phyloP scores from a whole-genome alignment of 257 asterid species.

The Jasminum sambac region DNA sequence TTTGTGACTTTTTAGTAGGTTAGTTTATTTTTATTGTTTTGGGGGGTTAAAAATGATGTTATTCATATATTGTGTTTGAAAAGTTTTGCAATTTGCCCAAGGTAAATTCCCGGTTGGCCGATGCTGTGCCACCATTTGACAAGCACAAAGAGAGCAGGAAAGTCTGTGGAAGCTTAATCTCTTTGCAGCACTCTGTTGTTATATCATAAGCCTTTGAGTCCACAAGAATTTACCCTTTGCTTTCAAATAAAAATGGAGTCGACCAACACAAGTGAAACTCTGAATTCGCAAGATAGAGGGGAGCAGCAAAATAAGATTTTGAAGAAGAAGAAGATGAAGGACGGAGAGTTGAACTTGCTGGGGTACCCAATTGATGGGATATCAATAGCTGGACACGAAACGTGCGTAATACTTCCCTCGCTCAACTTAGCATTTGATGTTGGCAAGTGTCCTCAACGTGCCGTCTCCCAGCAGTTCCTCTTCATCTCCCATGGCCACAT shows the following conservation, averaged over 20 bases:
- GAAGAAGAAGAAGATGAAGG: conserved; percentile 43
- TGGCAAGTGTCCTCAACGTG: conserved; percentile 97
- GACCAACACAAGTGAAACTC: neutral
- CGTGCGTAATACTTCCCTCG: conserved; percentile 77
- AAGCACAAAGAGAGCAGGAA: too few species aligned
- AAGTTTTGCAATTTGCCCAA: too few species aligned
- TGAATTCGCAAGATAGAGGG: neutral
- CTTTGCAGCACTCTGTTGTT: too few species aligned
- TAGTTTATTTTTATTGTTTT: too few species aligned
- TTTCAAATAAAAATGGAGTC: neutral
- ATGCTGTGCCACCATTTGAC: too few species aligned
- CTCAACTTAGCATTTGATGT: conserved; percentile 87
- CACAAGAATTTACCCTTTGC: neutral
- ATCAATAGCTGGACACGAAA: conserved; percentile 97
- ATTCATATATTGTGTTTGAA: too few species aligned
- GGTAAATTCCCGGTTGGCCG: too few species aligned
- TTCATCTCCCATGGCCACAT: conserved; percentile 98
- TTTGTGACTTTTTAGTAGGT: too few species aligned
- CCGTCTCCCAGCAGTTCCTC: conserved; percentile 85
- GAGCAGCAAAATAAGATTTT: conserved; percentile 6
- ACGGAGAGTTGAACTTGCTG: conserved; percentile 56
- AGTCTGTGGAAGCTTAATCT: too few species aligned
- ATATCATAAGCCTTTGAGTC: neutral
- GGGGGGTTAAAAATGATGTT: too few species aligned
- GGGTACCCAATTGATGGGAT: conserved; percentile 73